Conservation (phyloP, 305 asterid genomes). For the Solanum chacoense region DNA sequence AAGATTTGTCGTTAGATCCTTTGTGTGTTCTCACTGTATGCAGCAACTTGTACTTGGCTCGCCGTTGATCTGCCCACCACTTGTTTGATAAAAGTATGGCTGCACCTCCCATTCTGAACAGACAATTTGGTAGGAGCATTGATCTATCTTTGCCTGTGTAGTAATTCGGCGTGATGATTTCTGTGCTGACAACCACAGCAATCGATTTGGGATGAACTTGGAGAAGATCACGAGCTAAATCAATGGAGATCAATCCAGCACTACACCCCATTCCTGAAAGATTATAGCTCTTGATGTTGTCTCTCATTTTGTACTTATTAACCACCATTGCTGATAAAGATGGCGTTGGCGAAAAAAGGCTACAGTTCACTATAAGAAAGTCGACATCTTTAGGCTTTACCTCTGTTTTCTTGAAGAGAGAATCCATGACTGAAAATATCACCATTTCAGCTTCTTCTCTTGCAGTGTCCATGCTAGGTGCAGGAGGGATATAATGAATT, state of each 20-base stretch:
- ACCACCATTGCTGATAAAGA: constrained; percentile 17
- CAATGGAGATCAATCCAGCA: constrained; percentile 20
- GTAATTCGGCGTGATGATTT: constrained; percentile 21
- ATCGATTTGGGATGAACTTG: constrained; percentile 4
- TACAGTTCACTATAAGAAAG: constrained; percentile 14
- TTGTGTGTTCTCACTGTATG: constrained; percentile 18
- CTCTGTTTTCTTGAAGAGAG: constrained; percentile 4
- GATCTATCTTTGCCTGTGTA: constrained; percentile 17
- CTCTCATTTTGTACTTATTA: constrained; percentile 12
- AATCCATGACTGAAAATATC: constrained; percentile 15
- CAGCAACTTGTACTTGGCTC: constrained; percentile 14
- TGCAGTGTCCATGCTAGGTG: constrained; percentile 4
- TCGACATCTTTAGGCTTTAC: constrained; percentile 10
- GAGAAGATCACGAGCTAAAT: constrained; percentile 18
- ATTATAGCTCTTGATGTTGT: constrained; percentile 12
- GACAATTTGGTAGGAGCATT: constrained; percentile 21
- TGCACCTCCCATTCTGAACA: constrained; percentile 20
- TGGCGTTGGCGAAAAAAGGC: constrained; percentile 16
- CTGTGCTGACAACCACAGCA: constrained; percentile 16
- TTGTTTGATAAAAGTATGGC: constrained; percentile 15
- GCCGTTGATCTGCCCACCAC: not conserved
- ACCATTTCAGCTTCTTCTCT: constrained; percentile 14
- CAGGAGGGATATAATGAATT: constrained; percentile 11
- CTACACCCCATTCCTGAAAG: constrained; percentile 19
- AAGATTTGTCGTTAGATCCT: constrained; percentile 13